These are phyloP conservation scores for Mycena sp. DNA, from an alignment of 1,284 basidiomycete species.

Conservation along the genomic window DNA sequence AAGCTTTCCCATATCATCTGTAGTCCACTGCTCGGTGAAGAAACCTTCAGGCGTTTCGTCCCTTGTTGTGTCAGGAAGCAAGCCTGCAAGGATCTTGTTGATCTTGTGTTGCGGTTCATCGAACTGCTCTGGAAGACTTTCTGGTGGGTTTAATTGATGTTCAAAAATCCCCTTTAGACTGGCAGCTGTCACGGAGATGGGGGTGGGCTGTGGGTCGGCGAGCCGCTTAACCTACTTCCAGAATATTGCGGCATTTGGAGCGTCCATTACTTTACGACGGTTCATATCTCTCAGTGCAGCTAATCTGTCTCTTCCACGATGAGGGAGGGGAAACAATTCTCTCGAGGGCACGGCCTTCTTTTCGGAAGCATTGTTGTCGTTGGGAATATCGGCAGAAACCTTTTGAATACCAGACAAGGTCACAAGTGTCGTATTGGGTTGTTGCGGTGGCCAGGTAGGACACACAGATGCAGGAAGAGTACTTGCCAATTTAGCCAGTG, in stretches of 20 bases:
- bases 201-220: neutral
- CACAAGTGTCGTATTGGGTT: too few relatives aligned
- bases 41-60: neutral
- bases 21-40: neutral
- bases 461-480: too few relatives aligned
- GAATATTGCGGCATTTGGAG: neutral
- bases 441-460: too few relatives aligned
- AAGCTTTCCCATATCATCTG: neutral
- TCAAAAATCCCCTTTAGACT: constrained; percentile 2
- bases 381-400: too few relatives aligned
- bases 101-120: constrained; percentile 1
- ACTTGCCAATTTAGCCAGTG: too few relatives aligned
- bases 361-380: too few relatives aligned
- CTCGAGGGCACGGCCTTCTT: neutral
- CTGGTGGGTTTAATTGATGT: constrained; percentile 4
- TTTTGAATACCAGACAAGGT: too few relatives aligned
- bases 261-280: neutral
- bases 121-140: neutral
- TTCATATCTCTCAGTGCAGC: neutral
- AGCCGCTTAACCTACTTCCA: neutral
- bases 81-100: neutral
- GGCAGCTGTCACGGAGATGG: neutral
- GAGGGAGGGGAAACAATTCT: too few relatives aligned
- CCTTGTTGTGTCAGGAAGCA: neutral
- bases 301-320: neutral